Evolutionary conservation across 1,284 basidiomycete genomes (phyloP).

Genomic region (Boletus austroedulis): DNA sequence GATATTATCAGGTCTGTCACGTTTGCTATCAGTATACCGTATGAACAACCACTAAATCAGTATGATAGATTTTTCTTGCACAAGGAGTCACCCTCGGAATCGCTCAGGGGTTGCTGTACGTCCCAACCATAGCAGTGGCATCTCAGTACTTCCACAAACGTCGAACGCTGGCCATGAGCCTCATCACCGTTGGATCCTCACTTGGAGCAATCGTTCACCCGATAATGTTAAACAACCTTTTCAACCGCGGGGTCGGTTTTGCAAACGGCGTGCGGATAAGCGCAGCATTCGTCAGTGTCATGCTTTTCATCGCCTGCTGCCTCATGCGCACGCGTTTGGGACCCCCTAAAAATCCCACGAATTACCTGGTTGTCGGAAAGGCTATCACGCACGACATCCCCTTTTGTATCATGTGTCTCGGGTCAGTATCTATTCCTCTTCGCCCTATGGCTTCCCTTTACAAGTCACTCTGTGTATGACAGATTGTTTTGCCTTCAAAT

Average conservation of each 20-base stretch:
- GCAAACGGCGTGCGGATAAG: slow-evolving; percentile 33
- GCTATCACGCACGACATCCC: slow-evolving; percentile 19
- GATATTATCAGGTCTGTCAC: slow-evolving; percentile 28
- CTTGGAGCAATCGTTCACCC: slow-evolving; percentile 36
- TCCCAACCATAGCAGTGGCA: slow-evolving; percentile 33
- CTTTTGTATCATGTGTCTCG: slow-evolving; percentile 22
- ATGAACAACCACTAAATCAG: not conserved
- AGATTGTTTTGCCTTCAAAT: slow-evolving; percentile 21
- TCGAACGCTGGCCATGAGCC: slow-evolving; percentile 36
- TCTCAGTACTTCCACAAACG: slow-evolving; percentile 37
- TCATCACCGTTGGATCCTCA: slow-evolving; percentile 36
- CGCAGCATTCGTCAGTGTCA: slow-evolving; percentile 27
- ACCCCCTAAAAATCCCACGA: slow-evolving; percentile 14
- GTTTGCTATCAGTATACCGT: not conserved
- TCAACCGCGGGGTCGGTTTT: slow-evolving; percentile 31
- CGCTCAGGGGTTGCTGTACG: slow-evolving; percentile 31
- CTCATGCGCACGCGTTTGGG: slow-evolving; percentile 33
- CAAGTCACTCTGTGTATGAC: not conserved
- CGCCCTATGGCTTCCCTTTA: not conserved
- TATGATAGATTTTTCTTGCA: slow-evolving; percentile 33
- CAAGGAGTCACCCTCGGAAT: slow-evolving; percentile 37
- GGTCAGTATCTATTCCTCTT: slow-evolving; percentile 16
- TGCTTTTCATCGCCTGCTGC: slow-evolving; percentile 29
- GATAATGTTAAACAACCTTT: slow-evolving; percentile 43
- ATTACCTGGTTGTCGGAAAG: slow-evolving; percentile 23